Evolutionary conservation across 2,329 filamentous ascomycete species (phyloP).

Genomic region (Colletotrichum ledebouriae): DNA sequence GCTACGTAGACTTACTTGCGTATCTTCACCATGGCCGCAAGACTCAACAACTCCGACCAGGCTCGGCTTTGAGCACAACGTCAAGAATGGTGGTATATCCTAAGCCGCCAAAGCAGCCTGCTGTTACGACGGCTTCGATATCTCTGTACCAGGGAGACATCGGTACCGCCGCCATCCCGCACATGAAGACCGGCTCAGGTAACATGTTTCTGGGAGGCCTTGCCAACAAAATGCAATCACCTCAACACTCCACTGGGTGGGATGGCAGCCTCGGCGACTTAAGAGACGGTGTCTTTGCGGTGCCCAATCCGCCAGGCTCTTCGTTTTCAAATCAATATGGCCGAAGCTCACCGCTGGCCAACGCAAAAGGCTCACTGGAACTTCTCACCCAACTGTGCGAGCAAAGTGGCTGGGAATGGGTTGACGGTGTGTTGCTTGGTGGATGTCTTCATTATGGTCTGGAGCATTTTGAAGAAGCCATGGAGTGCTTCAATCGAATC

Average conservation of each 20-base stretch:
- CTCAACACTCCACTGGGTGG: constrained; percentile 13
- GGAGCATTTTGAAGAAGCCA: constrained; percentile 83
- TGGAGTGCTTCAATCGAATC: constrained; percentile 80
- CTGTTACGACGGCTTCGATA: constrained; percentile 18
- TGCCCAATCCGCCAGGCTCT: background rate
- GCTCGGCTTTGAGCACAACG: constrained; percentile 51
- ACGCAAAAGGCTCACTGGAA: constrained; percentile 76
- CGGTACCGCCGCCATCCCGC: constrained; percentile 14
- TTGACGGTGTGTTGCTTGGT: constrained; percentile 90
- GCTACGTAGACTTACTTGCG: constrained; percentile 78
- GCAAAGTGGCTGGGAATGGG: constrained; percentile 88
- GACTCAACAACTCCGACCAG: constrained; percentile 55
- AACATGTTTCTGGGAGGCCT: constrained; percentile 6
- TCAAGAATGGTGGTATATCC: constrained; percentile 69
- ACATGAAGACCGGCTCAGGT: constrained; percentile 14
- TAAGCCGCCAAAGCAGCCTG: constrained; percentile 60
- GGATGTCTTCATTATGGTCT: constrained; percentile 94
- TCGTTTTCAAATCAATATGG: constrained; percentile 7
- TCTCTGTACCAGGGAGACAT: constrained; percentile 19
- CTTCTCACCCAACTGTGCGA: constrained; percentile 81
- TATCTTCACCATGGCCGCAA: constrained; percentile 73
- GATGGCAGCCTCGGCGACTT: constrained; percentile 3
- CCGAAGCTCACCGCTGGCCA: constrained; percentile 27
- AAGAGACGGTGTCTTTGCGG: constrained; percentile 9
- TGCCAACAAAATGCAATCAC: background rate